Conservation (phyloP, 805 yeast species). For the Metschnikowia koreensis region DNA sequence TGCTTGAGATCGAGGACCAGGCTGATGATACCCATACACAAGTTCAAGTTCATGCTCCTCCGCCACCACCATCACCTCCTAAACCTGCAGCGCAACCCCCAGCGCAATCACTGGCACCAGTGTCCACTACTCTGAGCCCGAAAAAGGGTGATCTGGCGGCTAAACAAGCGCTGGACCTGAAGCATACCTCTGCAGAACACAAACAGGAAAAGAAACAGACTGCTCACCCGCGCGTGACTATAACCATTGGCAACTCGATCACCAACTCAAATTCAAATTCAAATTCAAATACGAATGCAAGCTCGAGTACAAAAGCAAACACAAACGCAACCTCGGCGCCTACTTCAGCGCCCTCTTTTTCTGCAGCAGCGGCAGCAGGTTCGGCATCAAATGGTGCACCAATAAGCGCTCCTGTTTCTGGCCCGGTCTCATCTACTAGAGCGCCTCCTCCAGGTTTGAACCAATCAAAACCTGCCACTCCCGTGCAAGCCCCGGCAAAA, state of each 20-base stretch:
- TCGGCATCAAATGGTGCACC: not conserved
- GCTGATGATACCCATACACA: not conserved
- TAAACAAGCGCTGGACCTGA: not conserved
- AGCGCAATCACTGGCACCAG: not conserved
- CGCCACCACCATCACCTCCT: not conserved
- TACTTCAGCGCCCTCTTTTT: not conserved
- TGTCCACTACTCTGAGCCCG: conserved; percentile 8
- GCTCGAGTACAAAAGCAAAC: not conserved
- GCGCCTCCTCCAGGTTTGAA: conserved; percentile 22
- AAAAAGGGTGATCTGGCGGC: conserved; percentile 4
- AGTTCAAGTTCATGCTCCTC: not conserved
- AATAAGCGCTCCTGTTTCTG: conserved; percentile 2
- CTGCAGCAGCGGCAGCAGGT: not conserved
- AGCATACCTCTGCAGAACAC: not conserved
- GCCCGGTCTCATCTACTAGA: conserved; percentile 3
- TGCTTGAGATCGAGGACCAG: conserved; percentile 62
- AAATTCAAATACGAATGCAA: not conserved
- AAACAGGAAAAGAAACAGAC: not conserved
- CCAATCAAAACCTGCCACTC: conserved; percentile 17
- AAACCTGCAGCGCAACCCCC: not conserved
- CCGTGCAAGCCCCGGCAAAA: conserved; percentile 8
- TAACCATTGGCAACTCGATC: conserved; percentile 10
- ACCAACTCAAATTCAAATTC: not conserved
- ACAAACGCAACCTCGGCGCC: not conserved
- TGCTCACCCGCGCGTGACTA: conserved; percentile 3